These are phyloP conservation scores for Casaregolazyma lundiana DNA, from an alignment of 1,139 yeast species.

Conservation along the genomic window DNA sequence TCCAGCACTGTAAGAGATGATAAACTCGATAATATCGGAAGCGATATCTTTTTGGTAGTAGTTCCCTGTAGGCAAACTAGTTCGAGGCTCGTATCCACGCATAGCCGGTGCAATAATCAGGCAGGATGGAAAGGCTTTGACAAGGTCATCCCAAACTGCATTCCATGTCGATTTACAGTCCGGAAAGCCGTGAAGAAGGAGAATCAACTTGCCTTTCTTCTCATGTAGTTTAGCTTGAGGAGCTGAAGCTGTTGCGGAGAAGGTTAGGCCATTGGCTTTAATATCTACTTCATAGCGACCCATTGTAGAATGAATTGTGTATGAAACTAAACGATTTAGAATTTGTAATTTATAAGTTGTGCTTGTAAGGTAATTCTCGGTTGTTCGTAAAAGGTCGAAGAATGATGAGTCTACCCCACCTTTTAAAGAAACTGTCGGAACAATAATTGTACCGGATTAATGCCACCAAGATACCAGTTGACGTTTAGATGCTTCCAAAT, in stretches of 20 bases:
- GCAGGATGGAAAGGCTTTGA: slow-evolving; percentile 15
- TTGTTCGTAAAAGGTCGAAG: no score
- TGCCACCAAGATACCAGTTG: no score
- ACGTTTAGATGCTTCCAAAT: no score
- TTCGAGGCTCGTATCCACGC: slow-evolving; percentile 29
- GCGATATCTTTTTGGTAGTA: slow-evolving; percentile 19
- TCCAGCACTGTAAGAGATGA: slow-evolving; percentile 14
- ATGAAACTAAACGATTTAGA: no score
- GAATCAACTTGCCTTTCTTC: slow-evolving; percentile 12
- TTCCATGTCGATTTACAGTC: slow-evolving; percentile 23
- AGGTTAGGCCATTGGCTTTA: neutral
- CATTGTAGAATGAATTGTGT: no score
- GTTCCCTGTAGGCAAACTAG: slow-evolving; percentile 13
- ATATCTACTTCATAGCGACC: neutral
- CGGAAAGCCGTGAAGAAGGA: slow-evolving; percentile 29
- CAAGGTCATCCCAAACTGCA: slow-evolving; percentile 18
- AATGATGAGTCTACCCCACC: no score
- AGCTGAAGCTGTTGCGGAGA: neutral
- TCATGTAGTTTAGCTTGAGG: neutral
- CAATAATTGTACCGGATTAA: no score
- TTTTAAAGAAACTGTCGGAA: no score
- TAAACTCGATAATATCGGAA: slow-evolving; percentile 19
- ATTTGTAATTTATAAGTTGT: no score
- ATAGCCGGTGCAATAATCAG: slow-evolving; percentile 24
- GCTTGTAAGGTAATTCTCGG: no score